Percentiles rank a stretch among this genome's conserved stretches.
phyloP scores from a whole-genome alignment of 2,329 filamentous ascomycete species.

The Colletotrichum kahawae region DNA sequence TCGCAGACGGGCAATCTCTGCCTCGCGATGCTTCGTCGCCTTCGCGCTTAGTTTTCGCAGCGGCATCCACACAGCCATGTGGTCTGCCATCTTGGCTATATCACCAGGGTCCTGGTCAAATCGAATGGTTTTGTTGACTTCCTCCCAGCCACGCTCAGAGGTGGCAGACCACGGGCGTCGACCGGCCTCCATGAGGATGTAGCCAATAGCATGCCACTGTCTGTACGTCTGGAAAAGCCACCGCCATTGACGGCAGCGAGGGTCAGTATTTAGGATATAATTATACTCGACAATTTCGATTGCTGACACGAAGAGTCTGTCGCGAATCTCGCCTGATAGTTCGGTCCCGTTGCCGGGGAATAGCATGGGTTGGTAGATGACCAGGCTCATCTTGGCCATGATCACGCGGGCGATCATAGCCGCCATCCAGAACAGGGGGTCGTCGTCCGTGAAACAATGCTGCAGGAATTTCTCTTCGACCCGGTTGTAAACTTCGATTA shows the following conservation, averaged over 20 bases:
- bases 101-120: constrained; percentile 46
- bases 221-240: constrained; percentile 58
- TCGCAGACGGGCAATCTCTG: constrained; percentile 54
- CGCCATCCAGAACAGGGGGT: constrained; percentile 70
- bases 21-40: constrained; percentile 55
- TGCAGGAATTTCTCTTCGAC: constrained; percentile 60
- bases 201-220: constrained; percentile 57
- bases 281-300: constrained; percentile 77
- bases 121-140: constrained; percentile 40
- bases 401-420: constrained; percentile 73
- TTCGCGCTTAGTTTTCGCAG: constrained; percentile 59
- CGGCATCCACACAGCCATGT: constrained; percentile 57
- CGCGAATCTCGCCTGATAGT: constrained; percentile 65
- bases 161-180: constrained; percentile 54
- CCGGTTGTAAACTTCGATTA: constrained; percentile 57
- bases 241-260: constrained; percentile 47
- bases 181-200: constrained; percentile 50
- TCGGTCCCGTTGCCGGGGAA: constrained; percentile 60
- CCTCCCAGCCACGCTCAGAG: constrained; percentile 56
- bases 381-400: constrained; percentile 78
- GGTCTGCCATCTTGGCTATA: constrained; percentile 47
- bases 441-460: constrained; percentile 46
- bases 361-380: constrained; percentile 77
- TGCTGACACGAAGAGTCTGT: constrained; percentile 73
- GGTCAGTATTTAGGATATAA: constrained; percentile 67